Conservation (phyloP, 1,284 basidiomycete species). For the Microbotryum saponariae region DNA sequence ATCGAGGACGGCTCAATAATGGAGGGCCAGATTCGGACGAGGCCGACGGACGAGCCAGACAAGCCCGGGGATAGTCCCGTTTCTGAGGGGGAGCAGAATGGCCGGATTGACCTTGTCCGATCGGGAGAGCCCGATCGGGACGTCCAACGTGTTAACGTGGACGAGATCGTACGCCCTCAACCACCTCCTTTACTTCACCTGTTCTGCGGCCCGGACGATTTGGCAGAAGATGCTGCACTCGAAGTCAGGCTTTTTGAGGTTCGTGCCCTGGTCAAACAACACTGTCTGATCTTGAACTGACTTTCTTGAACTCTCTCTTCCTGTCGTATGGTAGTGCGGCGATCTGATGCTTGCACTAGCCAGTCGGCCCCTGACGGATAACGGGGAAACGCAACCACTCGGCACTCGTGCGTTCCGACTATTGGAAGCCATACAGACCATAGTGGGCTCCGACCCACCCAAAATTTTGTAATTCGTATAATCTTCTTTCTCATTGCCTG, state of each 20-base stretch:
- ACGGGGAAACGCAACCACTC: conserved; percentile 1
- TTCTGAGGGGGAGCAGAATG: not conserved
- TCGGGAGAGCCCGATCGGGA: not conserved
- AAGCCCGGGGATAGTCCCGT: not conserved
- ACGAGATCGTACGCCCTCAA: too few species aligned
- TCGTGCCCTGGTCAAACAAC: not conserved
- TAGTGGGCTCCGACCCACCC: not conserved
- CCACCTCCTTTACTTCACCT: not conserved
- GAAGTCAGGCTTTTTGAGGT: conserved; percentile 8
- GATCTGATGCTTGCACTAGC: conserved; percentile 12
- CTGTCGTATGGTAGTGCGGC: conserved; percentile 3
- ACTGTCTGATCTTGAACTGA: too few species aligned
- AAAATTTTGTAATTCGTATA: too few species aligned
- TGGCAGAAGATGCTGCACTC: not conserved
- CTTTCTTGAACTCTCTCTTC: too few species aligned
- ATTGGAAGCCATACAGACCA: conserved; percentile 20
- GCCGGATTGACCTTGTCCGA: not conserved
- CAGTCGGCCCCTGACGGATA: not conserved
- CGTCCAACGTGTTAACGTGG: not conserved
- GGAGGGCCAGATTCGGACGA: not conserved
- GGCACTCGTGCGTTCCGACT: conserved; percentile 12
- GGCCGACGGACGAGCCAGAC: not conserved
- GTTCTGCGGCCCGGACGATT: conserved; percentile 1
- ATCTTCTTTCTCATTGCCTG: not conserved
- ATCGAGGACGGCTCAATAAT: not conserved